Percentiles rank a stretch among this genome's conserved stretches.
phyloP scores from a whole-genome alignment of 805 yeast species.

The Barnettozyma botsteinii region DNA sequence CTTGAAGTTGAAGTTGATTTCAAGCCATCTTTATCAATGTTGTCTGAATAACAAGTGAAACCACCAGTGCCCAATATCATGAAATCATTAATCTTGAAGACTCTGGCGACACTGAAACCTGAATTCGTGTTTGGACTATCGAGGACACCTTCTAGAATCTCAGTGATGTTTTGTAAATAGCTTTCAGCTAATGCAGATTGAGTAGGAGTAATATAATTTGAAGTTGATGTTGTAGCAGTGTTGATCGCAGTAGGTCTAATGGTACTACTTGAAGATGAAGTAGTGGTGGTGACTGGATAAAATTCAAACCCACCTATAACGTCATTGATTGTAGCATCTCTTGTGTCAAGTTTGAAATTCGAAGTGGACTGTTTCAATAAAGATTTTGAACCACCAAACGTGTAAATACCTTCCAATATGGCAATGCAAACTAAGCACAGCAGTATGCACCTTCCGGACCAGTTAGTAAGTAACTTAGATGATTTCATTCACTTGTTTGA shows the following conservation, averaged over 20 bases:
- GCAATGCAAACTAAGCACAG: neutral
- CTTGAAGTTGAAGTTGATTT: neutral
- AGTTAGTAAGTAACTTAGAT: too few species aligned
- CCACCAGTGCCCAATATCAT: neutral
- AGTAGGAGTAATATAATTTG: neutral
- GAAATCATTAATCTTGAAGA: conserved; percentile 2
- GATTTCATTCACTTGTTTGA: too few species aligned
- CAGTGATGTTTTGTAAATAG: neutral
- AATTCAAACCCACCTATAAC: conserved; percentile 4
- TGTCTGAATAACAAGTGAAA: conserved; percentile 2
- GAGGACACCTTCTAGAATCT: neutral
- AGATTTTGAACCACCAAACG: conserved; percentile 1
- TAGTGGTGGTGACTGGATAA: neutral
- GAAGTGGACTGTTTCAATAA: conserved; percentile 6
- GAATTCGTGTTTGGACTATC: neutral
- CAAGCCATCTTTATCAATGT: neutral
- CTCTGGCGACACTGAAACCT: conserved; percentile 4
- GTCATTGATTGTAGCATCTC: conserved; percentile 3
- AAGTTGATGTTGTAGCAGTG: neutral
- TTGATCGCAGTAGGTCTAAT: neutral
- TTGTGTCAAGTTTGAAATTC: conserved; percentile 8
- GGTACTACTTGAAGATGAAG: neutral
- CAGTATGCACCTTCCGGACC: neutral
- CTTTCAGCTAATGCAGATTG: neutral
- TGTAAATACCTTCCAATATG: conserved; percentile 4